Evolutionary conservation across 495 filamentous ascomycete genomes (phyloP).

Genomic region (Penicillium turbatum): DNA sequence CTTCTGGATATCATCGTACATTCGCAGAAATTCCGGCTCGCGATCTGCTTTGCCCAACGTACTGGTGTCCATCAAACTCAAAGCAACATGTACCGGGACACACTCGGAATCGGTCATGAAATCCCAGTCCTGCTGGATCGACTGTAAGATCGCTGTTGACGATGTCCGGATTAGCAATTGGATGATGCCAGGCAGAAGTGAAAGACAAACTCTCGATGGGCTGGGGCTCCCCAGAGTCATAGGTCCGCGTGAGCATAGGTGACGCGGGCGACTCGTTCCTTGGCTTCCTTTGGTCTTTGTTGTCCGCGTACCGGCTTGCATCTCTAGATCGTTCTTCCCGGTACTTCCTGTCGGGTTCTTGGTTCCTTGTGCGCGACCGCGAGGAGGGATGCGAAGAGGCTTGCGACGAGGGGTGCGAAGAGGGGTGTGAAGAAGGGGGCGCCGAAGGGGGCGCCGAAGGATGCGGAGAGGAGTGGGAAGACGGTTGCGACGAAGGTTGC

Average conservation of each 20-base stretch:
- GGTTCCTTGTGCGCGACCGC: slow-evolving; percentile 37
- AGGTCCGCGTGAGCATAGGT: slow-evolving; percentile 6
- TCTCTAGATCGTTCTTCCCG: slow-evolving; percentile 30
- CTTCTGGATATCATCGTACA: slow-evolving; percentile 78
- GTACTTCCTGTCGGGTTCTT: slow-evolving; percentile 25
- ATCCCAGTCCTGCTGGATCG: slow-evolving; percentile 85
- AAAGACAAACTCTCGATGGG: slow-evolving; percentile 40
- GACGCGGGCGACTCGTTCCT: slow-evolving; percentile 21
- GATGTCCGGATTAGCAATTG: neutral
- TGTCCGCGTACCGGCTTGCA: slow-evolving; percentile 19
- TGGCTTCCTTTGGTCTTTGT: slow-evolving; percentile 15
- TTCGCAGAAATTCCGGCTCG: slow-evolving; percentile 74
- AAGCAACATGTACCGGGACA: slow-evolving; percentile 84
- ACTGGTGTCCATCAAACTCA: slow-evolving; percentile 90
- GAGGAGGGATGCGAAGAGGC: slow-evolving; percentile 20
- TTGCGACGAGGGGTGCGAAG: slow-evolving; percentile 15
- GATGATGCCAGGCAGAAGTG: neutral
- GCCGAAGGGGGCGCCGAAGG: slow-evolving; percentile 4
- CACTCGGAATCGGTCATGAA: slow-evolving; percentile 85
- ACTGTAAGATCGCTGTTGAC: slow-evolving; percentile 53
- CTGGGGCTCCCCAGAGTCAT: slow-evolving; percentile 25
- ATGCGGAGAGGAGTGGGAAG: slow-evolving; percentile 28
- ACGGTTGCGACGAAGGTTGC: slow-evolving; percentile 18
- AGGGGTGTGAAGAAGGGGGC: too few species aligned
- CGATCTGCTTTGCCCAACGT: slow-evolving; percentile 87